These are phyloP conservation scores for Exophiala sideris DNA, from an alignment of 2,329 filamentous ascomycete species.

Conservation along the genomic window DNA sequence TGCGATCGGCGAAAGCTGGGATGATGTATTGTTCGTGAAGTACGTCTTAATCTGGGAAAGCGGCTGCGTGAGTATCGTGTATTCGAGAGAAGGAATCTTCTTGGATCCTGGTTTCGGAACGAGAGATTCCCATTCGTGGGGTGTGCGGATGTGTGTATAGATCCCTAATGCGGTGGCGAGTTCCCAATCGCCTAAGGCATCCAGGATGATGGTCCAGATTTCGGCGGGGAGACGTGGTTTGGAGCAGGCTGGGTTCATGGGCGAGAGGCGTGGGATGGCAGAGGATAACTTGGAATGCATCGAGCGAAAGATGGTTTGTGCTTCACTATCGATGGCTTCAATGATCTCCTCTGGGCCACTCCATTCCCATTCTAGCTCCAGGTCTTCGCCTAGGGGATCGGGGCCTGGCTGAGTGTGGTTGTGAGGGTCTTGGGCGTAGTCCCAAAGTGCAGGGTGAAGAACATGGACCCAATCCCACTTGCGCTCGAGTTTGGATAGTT, in stretches of 20 bases:
- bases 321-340: constrained; percentile 26
- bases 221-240: constrained; percentile 66
- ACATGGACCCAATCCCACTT: constrained; percentile 88
- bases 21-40: constrained; percentile 63
- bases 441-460: constrained; percentile 77
- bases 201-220: constrained; percentile 84
- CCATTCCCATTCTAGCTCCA: constrained; percentile 33
- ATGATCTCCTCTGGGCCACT: constrained; percentile 27
- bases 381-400: constrained; percentile 14
- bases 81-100: constrained; percentile 76
- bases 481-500: constrained; percentile 74
- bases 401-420: constrained; percentile 45
- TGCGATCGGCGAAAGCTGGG: constrained; percentile 73
- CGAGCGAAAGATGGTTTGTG: constrained; percentile 23
- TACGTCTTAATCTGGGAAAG: constrained; percentile 69
- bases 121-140: constrained; percentile 67
- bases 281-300: constrained; percentile 5
- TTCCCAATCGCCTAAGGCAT: constrained; percentile 86
- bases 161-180: constrained; percentile 76
- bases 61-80: constrained; percentile 72
- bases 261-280: constrained; percentile 33
- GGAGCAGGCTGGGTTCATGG: constrained; percentile 33
- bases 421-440: constrained; percentile 58
- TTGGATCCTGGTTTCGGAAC: constrained; percentile 63
- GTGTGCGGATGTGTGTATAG: constrained; percentile 72